These are phyloP conservation scores for Taxillus chinensis DNA, from an alignment of 164 flowering plant genomes.

Conservation along the genomic window DNA sequence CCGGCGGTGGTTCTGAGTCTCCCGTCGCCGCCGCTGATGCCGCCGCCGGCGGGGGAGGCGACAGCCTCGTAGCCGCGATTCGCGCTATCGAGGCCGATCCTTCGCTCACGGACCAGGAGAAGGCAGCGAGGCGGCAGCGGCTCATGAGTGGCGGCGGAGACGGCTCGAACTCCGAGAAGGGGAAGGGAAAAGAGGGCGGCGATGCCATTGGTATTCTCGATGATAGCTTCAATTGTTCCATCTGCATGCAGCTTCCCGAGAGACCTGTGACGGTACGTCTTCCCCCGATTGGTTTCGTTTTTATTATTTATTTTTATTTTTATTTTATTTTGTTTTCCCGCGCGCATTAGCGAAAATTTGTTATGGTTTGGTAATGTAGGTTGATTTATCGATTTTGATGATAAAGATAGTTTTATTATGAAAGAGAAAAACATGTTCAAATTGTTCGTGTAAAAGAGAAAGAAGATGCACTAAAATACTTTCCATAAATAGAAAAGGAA, in stretches of 20 bases:
- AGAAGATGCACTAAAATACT: too few relatives aligned
- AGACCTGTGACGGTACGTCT: slow-evolving; percentile 70
- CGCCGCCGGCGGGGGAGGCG: slow-evolving; percentile 5
- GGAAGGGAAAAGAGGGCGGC: neutral
- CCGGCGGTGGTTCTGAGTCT: neutral
- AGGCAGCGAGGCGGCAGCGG: slow-evolving; percentile 71
- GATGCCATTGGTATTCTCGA: slow-evolving; percentile 34
- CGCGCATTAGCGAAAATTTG: too few relatives aligned
- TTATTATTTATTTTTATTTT: too few relatives aligned
- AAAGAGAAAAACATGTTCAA: too few relatives aligned
- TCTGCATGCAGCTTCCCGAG: slow-evolving; percentile 69
- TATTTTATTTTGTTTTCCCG: too few relatives aligned
- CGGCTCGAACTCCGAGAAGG: slow-evolving; percentile 2
- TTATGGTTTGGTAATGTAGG: too few relatives aligned
- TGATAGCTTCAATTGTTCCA: slow-evolving; percentile 45
- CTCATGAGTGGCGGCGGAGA: slow-evolving; percentile 44
- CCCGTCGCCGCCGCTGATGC: neutral
- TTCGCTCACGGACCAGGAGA: slow-evolving; percentile 50
- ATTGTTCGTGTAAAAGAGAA: too few relatives aligned
- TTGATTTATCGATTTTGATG: too few relatives aligned
- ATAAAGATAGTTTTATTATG: too few relatives aligned
- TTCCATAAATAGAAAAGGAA: too few relatives aligned
- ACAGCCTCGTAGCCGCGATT: slow-evolving; percentile 42
- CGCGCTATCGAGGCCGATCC: slow-evolving; percentile 56
- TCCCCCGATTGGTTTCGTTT: neutral